These are phyloP conservation scores for Crithidia sp. DNA, from an alignment of 208 protist genomes.

Conservation along the genomic window DNA sequence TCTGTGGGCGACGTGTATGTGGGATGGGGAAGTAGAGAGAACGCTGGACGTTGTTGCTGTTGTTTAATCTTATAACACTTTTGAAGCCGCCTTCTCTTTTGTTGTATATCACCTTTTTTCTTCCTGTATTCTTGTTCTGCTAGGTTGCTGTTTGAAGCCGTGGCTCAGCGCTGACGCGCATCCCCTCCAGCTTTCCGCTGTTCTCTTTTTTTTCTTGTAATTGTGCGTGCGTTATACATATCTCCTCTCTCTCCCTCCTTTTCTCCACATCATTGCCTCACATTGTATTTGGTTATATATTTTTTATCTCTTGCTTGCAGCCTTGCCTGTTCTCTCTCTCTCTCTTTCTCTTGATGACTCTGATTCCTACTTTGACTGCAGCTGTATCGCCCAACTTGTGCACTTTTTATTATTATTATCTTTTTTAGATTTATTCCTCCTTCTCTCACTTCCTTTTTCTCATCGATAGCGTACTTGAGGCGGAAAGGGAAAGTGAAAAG, in stretches of 20 bases:
- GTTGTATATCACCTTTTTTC: conserved; percentile 9
- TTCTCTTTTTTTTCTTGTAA: conserved; percentile 27
- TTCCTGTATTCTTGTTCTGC: conserved; percentile 3
- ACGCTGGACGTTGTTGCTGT: neutral
- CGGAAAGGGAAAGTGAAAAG: too few species aligned
- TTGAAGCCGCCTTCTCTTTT: neutral
- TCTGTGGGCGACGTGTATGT: too few species aligned
- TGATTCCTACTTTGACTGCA: neutral
- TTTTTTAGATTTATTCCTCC: too few species aligned
- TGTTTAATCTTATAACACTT: neutral
- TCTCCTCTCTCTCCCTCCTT: conserved; percentile 4
- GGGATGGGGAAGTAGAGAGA: too few species aligned
- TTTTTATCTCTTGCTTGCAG: neutral
- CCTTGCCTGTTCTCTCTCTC: conserved; percentile 2
- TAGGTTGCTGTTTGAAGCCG: neutral
- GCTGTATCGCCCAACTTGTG: too few species aligned
- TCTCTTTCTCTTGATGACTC: neutral
- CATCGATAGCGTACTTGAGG: too few species aligned
- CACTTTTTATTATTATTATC: too few species aligned
- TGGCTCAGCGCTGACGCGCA: too few species aligned
- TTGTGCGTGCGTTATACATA: conserved; percentile 10
- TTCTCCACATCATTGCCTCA: conserved; percentile 12
- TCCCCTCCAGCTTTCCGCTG: neutral
- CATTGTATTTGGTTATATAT: neutral
- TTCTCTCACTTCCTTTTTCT: too few species aligned